Evolutionary conservation across 768 basidiomycete genomes (phyloP).

Genomic region (Dacryopinax primogenitus): DNA sequence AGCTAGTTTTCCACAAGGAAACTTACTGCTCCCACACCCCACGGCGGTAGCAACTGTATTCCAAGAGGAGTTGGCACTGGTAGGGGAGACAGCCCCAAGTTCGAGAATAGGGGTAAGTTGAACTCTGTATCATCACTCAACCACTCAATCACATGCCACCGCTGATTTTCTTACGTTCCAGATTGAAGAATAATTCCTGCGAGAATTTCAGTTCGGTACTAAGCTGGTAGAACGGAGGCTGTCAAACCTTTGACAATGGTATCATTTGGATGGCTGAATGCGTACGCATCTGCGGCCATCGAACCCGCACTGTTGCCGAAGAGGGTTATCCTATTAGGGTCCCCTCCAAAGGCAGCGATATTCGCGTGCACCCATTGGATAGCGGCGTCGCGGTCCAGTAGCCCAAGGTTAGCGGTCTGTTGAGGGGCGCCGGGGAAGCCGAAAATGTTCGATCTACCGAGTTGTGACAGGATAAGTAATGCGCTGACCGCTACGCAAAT

Average conservation of each 20-base stretch:
- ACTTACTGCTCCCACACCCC: background rate
- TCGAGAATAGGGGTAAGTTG: background rate
- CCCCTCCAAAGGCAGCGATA: constrained; percentile 47
- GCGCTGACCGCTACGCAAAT: background rate
- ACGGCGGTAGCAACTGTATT: background rate
- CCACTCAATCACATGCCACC: background rate
- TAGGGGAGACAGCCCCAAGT: background rate
- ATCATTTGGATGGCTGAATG: background rate
- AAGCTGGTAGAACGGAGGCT: background rate
- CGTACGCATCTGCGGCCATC: constrained; percentile 26
- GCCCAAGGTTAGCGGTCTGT: constrained; percentile 27
- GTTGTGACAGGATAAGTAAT: constrained; percentile 12
- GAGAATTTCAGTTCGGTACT: background rate
- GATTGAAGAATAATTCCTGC: background rate
- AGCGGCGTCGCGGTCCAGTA: constrained; percentile 30
- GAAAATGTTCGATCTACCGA: constrained; percentile 27
- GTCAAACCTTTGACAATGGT: background rate
- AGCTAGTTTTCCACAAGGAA: background rate
- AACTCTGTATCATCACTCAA: background rate
- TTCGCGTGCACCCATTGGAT: constrained; percentile 39
- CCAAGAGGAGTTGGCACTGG: background rate
- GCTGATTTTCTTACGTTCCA: background rate
- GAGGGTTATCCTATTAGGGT: constrained; percentile 40
- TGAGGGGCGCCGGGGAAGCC: constrained; percentile 23
- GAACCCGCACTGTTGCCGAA: constrained; percentile 46